Base-by-base conservation (phyloP, 257 asterid species). In the Hygrophila difformis region DNA sequence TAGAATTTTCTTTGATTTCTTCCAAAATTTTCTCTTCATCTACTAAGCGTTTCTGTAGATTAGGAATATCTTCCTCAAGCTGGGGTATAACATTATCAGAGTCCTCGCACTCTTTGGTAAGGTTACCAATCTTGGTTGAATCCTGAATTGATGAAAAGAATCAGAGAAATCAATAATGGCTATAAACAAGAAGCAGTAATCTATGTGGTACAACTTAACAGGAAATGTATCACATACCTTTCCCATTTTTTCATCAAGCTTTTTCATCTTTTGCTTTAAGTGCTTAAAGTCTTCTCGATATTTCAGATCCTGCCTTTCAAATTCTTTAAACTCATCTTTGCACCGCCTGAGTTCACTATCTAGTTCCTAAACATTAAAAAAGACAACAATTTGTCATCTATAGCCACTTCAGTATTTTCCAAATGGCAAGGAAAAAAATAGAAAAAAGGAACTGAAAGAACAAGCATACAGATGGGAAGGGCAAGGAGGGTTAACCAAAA, bases 231-330 rank as follows among this genome's bases (percentile, higher is more conserved):
- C 49, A 35, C 44, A n/a, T 69, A 91, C 99, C 94, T 81, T 86
- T 53, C 72, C 99, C 50, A 74, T 48, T 71, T 91, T 91, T 37
- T 78, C 96, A 31, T 73, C 81, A 33, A 79, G 52, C 64, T 82
- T 91, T 61, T 86, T 91, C 9, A 86, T 77, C 84, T 80, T 91
- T 69, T 80, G 81, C 65, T 82, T 91, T 75, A 80, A 47, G 61
- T 91, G 94, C 74, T 74, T 81, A 55, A 72, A 65, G 65, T 86
- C 95, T 62, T 82, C 95, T 14, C 85, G 81, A 38, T 86, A 69
- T 56, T 91, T 82, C 62, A 82, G 64, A 60, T 91, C 96, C 70
- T 79, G 94, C 73, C 99, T 79, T 72, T 86, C 96, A 61, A 74
- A 91, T 62, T 86, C 98, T 84, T 86, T 82, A 63, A 91, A 78